Evolutionary conservation across 768 basidiomycete genomes (phyloP), one percentile per base, ranked within the genome.

Genomic region (Lentinula edodes): DNA sequence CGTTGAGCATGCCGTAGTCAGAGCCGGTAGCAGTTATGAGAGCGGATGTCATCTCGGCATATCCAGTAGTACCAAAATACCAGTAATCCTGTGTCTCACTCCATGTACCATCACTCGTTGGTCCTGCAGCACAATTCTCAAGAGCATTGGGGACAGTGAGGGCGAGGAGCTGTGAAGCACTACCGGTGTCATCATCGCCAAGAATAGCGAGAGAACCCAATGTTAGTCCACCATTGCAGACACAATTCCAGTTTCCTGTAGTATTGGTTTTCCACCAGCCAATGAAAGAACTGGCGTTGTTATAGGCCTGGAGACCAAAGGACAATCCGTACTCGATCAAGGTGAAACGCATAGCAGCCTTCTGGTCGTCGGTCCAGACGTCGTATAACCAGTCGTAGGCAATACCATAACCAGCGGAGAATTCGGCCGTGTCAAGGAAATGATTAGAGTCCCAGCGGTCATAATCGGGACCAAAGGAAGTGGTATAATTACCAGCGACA

Each of bases 321-420:
- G 69, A 73, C 32, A 99, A 83, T 60, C 94, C 97, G 66, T 89
- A 88, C 64, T 80, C 76, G 73, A 94, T 81, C 76, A 98, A 83
- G 13, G 86, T 87, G 64, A 71, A 77, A 68, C 83, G 80, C 65
- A 99, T 91, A 52, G 77, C 76, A 23, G 71, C 74, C 70, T 87
- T 88, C 74, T 95, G 93, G 1, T 84, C 81, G 36, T 81, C 75
- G 13, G 83, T 84, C 91, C 90, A 96, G 58, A 82, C 77, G 58
- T 94, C 89, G 72, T 97, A 89, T 36, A 98, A 70, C 97, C 97
- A 99, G 70, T 99, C 97, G 68, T 98, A 99, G 1, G 89, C 96
- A 64, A 95, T 90, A 35, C 83, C 97, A 68, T 88, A 98, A 5
- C 93, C 95, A 28, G 89, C 86, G 16, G 86, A 86, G 65, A 97